Conservation (phyloP, 371 early-diverging fungal genomes). For the Capniomyces stellatus region DNA sequence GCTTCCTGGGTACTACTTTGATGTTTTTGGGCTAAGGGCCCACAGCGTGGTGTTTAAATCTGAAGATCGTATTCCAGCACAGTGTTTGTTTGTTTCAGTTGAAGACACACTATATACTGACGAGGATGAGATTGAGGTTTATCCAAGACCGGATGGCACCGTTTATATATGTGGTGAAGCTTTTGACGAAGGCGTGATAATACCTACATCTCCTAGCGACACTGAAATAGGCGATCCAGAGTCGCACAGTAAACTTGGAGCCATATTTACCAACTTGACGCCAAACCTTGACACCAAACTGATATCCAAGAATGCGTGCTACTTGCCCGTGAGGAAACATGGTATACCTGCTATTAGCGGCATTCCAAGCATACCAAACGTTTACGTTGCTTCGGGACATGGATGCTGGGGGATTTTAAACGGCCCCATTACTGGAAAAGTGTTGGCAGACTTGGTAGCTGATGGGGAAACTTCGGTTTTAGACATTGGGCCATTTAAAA, state of each 20-base stretch:
- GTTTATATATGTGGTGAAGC: conserved; percentile 46
- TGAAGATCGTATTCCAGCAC: conserved; percentile 15
- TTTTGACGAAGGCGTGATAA: conserved; percentile 29
- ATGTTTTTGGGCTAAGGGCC: conserved; percentile 22
- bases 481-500: conserved; percentile 18
- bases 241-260: conserved; percentile 13
- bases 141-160: conserved; percentile 40
- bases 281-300: conserved; percentile 14
- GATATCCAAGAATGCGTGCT: conserved; percentile 35
- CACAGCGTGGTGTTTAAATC: conserved; percentile 20
- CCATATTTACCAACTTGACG: conserved; percentile 26
- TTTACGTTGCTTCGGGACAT: conserved; percentile 46
- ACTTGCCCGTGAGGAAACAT: conserved; percentile 34
- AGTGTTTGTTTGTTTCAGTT: conserved; percentile 23
- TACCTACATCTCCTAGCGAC: conserved; percentile 25
- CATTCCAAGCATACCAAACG: conserved; percentile 26
- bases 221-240: conserved; percentile 21
- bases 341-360: conserved; percentile 39
- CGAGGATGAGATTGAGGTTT: conserved; percentile 24
- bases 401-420: conserved; percentile 55
- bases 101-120: conserved; percentile 21
- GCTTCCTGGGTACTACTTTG: conserved; percentile 18
- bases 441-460: conserved; percentile 39
- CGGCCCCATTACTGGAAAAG: conserved; percentile 43
- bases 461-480: conserved; percentile 26